phyloP scores from a whole-genome alignment of 164 flowering plant species.

The Annona cherimola region DNA sequence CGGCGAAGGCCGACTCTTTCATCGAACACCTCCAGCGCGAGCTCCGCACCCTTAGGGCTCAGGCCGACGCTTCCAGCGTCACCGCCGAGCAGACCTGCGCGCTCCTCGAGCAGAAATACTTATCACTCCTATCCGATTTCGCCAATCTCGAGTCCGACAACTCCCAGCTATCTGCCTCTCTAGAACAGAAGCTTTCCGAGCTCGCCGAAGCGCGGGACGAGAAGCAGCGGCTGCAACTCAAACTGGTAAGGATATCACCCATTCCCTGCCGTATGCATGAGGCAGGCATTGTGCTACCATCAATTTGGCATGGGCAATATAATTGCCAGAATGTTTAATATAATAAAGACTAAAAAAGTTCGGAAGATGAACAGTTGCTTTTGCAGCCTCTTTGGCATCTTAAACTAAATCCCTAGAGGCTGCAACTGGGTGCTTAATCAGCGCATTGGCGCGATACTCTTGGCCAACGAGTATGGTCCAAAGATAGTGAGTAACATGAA shows the following conservation, averaged over 20 bases:
- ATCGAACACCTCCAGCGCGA: constrained; percentile 44
- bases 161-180: constrained; percentile 40
- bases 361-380: too few relatives aligned
- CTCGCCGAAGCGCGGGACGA: constrained; percentile 55
- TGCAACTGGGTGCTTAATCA: too few relatives aligned
- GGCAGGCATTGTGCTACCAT: too few relatives aligned
- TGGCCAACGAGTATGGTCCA: too few relatives aligned
- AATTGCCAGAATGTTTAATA: too few relatives aligned
- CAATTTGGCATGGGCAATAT: too few relatives aligned
- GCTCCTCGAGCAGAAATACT: constrained; percentile 72
- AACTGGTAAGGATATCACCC: constrained; percentile 31
- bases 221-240: constrained; percentile 59
- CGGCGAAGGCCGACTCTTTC: constrained; percentile 73
- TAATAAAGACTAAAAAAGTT: too few relatives aligned
- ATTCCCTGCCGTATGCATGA: neutral
- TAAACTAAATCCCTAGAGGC: too few relatives aligned
- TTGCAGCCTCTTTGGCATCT: too few relatives aligned
- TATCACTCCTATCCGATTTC: constrained; percentile 65
- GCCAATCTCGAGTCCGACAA: constrained; percentile 46
- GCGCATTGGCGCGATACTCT: too few relatives aligned
- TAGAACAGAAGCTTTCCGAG: constrained; percentile 50
- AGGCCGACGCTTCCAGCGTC: constrained; percentile 77
- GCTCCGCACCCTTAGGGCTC: constrained; percentile 64
- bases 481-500: too few relatives aligned
- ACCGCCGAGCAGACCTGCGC: constrained; percentile 89